A percentile compares a stretch with the other conserved stretches of the same genome.
phyloP scores from a whole-genome alignment of 2,329 filamentous ascomycete genomes.

The Boeremia lycopersici region DNA sequence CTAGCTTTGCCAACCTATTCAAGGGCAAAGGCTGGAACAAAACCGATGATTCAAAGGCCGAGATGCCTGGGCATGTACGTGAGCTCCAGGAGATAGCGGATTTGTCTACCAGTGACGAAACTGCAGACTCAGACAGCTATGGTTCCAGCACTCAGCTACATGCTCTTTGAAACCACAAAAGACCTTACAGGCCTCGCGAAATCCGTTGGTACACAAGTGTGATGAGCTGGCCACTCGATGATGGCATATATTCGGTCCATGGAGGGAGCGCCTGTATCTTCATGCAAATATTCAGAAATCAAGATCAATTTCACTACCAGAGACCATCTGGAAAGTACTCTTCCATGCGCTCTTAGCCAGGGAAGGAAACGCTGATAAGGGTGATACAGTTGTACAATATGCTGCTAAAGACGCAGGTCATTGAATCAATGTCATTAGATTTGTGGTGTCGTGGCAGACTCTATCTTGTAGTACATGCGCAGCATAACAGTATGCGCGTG shows the following conservation, averaged over 20 bases:
- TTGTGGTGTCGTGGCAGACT: conserved; percentile 21
- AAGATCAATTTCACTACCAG: neutral
- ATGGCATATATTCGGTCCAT: too few species aligned
- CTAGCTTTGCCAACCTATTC: conserved; percentile 42
- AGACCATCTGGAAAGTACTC: neutral
- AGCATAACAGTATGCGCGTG: conserved; percentile 26
- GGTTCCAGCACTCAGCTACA: neutral
- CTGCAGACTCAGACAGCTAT: neutral
- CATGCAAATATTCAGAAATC: conserved; percentile 2
- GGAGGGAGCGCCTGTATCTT: too few species aligned
- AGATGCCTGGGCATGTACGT: neutral
- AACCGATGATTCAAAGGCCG: conserved; percentile 20
- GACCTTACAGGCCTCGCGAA: neutral
- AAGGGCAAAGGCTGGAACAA: conserved; percentile 42
- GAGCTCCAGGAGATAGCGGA: conserved; percentile 2
- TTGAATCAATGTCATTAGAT: conserved; percentile 12
- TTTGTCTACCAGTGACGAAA: neutral
- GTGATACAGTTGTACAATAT: neutral
- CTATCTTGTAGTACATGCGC: conserved; percentile 46
- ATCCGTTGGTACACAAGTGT: neutral
- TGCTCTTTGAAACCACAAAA: neutral
- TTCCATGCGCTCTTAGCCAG: neutral
- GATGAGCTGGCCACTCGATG: too few species aligned
- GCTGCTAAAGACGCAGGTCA: too few species aligned
- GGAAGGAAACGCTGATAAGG: neutral